phyloP scores from a whole-genome alignment of 129 eudicot species.

The Arctium minus region DNA sequence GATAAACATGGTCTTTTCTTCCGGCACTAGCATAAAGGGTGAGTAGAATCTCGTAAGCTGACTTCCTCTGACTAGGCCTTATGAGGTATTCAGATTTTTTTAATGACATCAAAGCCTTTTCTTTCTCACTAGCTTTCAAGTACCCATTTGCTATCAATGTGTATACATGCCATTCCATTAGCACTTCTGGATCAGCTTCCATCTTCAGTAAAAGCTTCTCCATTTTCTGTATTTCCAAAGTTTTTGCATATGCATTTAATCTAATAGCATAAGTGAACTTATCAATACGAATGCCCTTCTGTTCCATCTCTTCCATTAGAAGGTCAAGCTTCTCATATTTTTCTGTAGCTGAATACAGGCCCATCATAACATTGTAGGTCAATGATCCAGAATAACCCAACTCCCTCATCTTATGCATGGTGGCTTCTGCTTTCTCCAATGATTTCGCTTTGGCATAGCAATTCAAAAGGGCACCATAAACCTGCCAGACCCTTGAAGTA shows the following conservation, averaged over 20 bases:
- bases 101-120: constrained; percentile 34
- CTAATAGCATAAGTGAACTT: constrained; percentile 35
- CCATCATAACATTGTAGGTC: constrained; percentile 53
- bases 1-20: constrained; percentile 40
- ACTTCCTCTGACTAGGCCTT: constrained; percentile 15
- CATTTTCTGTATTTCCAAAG: constrained; percentile 36
- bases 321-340: constrained; percentile 33
- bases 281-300: constrained; percentile 28
- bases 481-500: constrained; percentile 31
- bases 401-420: constrained; percentile 46
- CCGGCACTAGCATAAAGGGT: constrained; percentile 45
- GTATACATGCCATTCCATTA: constrained; percentile 41
- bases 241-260: constrained; percentile 42
- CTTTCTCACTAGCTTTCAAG: constrained; percentile 27
- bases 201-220: constrained; percentile 42
- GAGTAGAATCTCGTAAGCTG: constrained; percentile 38
- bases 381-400: constrained; percentile 29
- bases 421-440: constrained; percentile 47
- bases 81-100: constrained; percentile 41
- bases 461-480: constrained; percentile 47
- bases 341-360: constrained; percentile 31
- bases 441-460: constrained; percentile 35
- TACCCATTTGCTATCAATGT: constrained; percentile 47
- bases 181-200: constrained; percentile 47
- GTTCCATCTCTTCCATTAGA: constrained; percentile 52